Evolutionary conservation across 768 basidiomycete genomes (phyloP), one percentile per base, ranked within the genome.

Genomic region (Solioccasus polychromus): DNA sequence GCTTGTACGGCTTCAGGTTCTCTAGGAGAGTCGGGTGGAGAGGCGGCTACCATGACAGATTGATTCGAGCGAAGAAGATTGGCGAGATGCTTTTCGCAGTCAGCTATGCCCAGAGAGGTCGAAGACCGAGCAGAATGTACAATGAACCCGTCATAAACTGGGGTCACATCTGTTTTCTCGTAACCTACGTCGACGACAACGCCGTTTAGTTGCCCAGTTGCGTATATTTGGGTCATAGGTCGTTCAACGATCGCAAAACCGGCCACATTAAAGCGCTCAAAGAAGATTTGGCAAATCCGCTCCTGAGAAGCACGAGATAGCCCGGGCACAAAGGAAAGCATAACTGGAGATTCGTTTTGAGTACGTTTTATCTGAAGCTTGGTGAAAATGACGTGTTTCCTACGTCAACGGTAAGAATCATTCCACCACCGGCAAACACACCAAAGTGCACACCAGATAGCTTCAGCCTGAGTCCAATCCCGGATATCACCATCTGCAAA

Each of bases 211-310:
- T 74, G 74, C 53, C 83, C 85, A 14, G 79, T 79, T 18, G 91
- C 81, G 65, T 89, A 94, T 35, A 94, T 69, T 54, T 92, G 88
- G 8, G 88, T 79, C 64, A 92, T 77, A 18, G 92, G 85, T 1
- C 91, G 87, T 45, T 93, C 86, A 39, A 92, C 71, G 53, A 93
- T 74, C 44, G 79, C 77, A 52, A 94, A 80, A 14, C 83, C 88
- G 8, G 93, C 85, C 22, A 87, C 85, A 60, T 93, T 92, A 77
- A 94, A 89, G 20, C 88, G 85, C 61, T 95, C 92, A 57, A 96
- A 96, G 68, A 94, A 90, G 30, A 89, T 75, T 58, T 87, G 90
- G 55, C 84, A 86, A 55, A 86, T 76, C 35, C 75, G 75, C 61
- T 93, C 88, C 63, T 85, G 78, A 8, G 79, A 74, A 29, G 71